Evolutionary conservation across 2,329 filamentous ascomycete genomes (phyloP).

Genomic region (Magnaporthales sp.): DNA sequence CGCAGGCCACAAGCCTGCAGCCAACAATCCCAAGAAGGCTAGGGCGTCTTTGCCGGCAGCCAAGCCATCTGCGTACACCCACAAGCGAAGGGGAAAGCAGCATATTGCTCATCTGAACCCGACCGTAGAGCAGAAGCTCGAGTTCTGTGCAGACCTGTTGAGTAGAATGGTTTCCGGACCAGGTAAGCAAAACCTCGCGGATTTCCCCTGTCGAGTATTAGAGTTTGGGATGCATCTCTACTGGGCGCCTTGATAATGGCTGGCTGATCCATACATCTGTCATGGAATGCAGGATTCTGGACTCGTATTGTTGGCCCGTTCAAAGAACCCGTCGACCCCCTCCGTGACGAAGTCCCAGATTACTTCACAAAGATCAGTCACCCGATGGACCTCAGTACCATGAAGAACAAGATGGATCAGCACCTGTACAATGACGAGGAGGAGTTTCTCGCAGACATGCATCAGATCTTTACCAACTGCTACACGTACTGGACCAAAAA

Average conservation of each 20-base stretch:
- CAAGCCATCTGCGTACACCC: constrained; percentile 16
- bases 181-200: constrained; percentile 28
- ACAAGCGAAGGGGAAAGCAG: constrained; percentile 21
- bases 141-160: constrained; percentile 50
- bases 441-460: constrained; percentile 48
- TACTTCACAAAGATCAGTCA: constrained; percentile 52
- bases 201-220: background rate
- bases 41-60: constrained; percentile 20
- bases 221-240: background rate
- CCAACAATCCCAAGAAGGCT: constrained; percentile 17
- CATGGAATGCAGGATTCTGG: constrained; percentile 45
- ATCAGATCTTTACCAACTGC: constrained; percentile 55
- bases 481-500: constrained; percentile 53
- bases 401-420: constrained; percentile 51
- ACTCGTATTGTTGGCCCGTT: constrained; percentile 57
- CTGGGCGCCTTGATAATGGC: background rate
- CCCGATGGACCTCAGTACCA: constrained; percentile 53
- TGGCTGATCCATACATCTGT: background rate
- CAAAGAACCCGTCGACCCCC: constrained; percentile 48
- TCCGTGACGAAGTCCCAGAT: constrained; percentile 46
- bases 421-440: constrained; percentile 40
- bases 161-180: constrained; percentile 53
- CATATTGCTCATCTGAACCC: constrained; percentile 21
- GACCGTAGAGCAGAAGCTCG: constrained; percentile 36
- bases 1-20: constrained; percentile 11